Evolutionary conservation across 75 land plant genomes (phyloP).

Genomic region (Isoetes taiwanensis): DNA sequence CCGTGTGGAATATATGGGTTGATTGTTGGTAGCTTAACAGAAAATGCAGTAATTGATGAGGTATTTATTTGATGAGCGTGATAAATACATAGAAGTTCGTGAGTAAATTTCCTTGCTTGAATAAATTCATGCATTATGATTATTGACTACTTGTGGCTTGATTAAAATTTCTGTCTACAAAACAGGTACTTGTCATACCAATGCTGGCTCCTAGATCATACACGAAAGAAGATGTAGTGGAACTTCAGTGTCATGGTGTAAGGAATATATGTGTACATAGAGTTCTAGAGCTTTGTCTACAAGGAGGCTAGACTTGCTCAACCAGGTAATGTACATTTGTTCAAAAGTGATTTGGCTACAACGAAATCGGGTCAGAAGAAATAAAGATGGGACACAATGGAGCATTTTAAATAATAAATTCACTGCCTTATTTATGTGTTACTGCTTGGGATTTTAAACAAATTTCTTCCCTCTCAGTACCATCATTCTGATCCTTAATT

Average conservation of each 20-base stretch:
- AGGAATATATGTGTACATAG: constrained; percentile 73
- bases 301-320: constrained; percentile 93
- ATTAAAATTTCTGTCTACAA: constrained; percentile 1
- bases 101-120: no score
- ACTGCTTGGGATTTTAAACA: no score
- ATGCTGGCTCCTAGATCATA: constrained; percentile 97
- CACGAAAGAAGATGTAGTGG: constrained; percentile 93
- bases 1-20: constrained; percentile 84
- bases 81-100: no score
- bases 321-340: no score
- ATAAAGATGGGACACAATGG: no score
- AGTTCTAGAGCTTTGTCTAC: constrained; percentile 72
- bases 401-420: no score
- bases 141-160: background rate
- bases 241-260: constrained; percentile 99
- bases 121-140: background rate
- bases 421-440: no score
- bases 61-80: no score
- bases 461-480: no score
- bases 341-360: no score
- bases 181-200: constrained; percentile 71
- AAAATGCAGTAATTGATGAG: constrained; percentile 69
- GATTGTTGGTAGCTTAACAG: constrained; percentile 39
- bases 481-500: no score
- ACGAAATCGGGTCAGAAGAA: no score